phyloP scores from a whole-genome alignment of 78 protist genomes.

The Dictyostelium citrinum region DNA sequence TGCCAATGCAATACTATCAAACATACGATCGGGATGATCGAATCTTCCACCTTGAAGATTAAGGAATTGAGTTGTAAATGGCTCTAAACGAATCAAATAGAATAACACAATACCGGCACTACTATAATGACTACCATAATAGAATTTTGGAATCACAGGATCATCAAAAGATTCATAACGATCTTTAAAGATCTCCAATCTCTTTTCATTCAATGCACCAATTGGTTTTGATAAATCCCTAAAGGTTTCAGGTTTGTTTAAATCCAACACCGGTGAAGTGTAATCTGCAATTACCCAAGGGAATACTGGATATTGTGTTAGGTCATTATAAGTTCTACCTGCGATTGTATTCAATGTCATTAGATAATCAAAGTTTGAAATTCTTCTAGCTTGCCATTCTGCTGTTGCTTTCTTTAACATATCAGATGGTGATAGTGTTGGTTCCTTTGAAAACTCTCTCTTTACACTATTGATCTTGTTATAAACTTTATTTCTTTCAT shows the following conservation, averaged over 20 bases:
- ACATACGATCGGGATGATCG: slow-evolving; percentile 98
- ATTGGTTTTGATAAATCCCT: slow-evolving; percentile 91
- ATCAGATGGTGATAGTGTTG: slow-evolving; percentile 29
- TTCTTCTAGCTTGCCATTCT: slow-evolving; percentile 72
- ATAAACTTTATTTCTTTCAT: slow-evolving; percentile 14
- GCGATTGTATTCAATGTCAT: slow-evolving; percentile 90
- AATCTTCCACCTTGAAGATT: slow-evolving; percentile 95
- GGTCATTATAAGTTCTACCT: slow-evolving; percentile 91
- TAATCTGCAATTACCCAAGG: slow-evolving; percentile 94
- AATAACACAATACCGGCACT: slow-evolving; percentile 85
- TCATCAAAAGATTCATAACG: slow-evolving; percentile 85
- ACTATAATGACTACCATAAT: slow-evolving; percentile 86
- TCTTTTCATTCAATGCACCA: slow-evolving; percentile 84
- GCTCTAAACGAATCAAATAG: slow-evolving; percentile 95
- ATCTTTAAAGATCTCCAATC: slow-evolving; percentile 60
- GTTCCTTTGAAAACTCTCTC: not conserved
- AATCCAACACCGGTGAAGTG: slow-evolving; percentile 65
- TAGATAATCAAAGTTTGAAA: slow-evolving; percentile 89
- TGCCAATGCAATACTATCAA: slow-evolving; percentile 81
- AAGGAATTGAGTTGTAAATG: slow-evolving; percentile 89
- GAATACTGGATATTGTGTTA: slow-evolving; percentile 96
- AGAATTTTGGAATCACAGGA: slow-evolving; percentile 84
- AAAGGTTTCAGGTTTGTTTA: slow-evolving; percentile 68
- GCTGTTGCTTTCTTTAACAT: slow-evolving; percentile 44
- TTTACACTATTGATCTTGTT: slow-evolving; percentile 5